These are phyloP conservation scores for Physcomitrellopsis africana DNA, from an alignment of 225 moss, liverwort and hornwort genomes.

Conservation along the genomic window DNA sequence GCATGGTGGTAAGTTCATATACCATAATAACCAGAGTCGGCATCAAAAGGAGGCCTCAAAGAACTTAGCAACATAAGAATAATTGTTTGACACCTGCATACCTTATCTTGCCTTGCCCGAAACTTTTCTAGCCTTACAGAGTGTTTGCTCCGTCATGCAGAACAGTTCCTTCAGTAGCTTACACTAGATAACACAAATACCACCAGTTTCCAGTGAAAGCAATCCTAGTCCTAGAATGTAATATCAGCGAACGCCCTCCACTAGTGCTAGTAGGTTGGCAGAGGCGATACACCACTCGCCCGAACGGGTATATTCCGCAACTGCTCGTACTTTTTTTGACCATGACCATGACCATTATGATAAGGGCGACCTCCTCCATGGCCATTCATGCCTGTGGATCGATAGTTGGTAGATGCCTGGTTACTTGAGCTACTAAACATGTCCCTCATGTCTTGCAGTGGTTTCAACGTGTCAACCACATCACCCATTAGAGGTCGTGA, in stretches of 20 bases:
- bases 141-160: conserved; percentile 47
- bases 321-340: conserved; percentile 51
- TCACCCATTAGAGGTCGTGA: conserved; percentile 93
- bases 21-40: conserved; percentile 38
- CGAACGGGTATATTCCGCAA: conserved; percentile 52
- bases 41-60: conserved; percentile 46
- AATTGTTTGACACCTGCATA: conserved; percentile 37
- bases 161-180: conserved; percentile 45
- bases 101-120: conserved; percentile 41
- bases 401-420: conserved; percentile 37
- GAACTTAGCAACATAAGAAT: conserved; percentile 51
- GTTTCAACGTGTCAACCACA: conserved; percentile 89
- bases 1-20: conserved; percentile 48
- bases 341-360: conserved; percentile 44
- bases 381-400: conserved; percentile 51
- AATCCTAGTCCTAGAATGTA: conserved; percentile 26
- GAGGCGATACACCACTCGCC: conserved; percentile 48
- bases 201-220: conserved; percentile 47
- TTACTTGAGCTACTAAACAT: conserved; percentile 57
- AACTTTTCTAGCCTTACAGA: conserved; percentile 55
- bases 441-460: conserved; percentile 90
- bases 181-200: conserved; percentile 39
- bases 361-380: conserved; percentile 47
- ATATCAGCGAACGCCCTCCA: conserved; percentile 19
- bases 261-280: conserved; percentile 46